A percentile compares a stretch with the other conserved stretches of the same genome.
Conservation (phyloP, 352 stramenopile species). For the Globisporangium paroecandrum region DNA sequence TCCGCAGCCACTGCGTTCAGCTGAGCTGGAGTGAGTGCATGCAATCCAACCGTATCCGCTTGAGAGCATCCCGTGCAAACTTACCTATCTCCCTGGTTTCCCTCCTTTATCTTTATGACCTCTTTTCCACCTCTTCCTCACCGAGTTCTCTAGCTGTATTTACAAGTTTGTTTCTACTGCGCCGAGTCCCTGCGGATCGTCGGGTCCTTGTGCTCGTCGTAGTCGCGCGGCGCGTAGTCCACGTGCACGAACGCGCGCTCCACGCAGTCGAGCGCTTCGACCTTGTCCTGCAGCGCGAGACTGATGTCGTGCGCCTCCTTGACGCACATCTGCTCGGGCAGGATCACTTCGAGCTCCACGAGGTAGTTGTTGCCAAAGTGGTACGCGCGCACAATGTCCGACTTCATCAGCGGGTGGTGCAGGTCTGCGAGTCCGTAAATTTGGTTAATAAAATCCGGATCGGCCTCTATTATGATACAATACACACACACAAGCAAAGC, state of each 20-base stretch:
- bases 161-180: background rate
- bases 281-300: constrained; percentile 94
- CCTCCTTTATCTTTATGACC: too few species aligned
- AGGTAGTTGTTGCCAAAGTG: constrained; percentile 97
- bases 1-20: background rate
- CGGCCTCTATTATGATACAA: constrained; percentile 52
- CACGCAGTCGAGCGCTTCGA: constrained; percentile 94
- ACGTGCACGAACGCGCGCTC: constrained; percentile 98
- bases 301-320: constrained; percentile 95
- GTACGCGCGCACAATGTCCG: constrained; percentile 94
- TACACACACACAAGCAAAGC: background rate
- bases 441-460: constrained; percentile 93
- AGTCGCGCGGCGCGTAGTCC: constrained; percentile 91
- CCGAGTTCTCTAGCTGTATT: background rate
- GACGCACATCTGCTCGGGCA: constrained; percentile 89
- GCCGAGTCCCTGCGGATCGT: constrained; percentile 46
- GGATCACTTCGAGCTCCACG: constrained; percentile 80
- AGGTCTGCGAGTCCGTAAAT: constrained; percentile 84
- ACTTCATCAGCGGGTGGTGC: constrained; percentile 86
- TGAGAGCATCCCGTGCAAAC: too few species aligned
- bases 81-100: too few species aligned
- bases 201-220: constrained; percentile 88
- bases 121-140: too few species aligned
- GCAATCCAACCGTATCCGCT: too few species aligned
- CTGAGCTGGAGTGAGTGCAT: too few species aligned